Evolutionary conservation across 805 yeast species (phyloP).

Genomic region (Kodamaea leandrae): DNA sequence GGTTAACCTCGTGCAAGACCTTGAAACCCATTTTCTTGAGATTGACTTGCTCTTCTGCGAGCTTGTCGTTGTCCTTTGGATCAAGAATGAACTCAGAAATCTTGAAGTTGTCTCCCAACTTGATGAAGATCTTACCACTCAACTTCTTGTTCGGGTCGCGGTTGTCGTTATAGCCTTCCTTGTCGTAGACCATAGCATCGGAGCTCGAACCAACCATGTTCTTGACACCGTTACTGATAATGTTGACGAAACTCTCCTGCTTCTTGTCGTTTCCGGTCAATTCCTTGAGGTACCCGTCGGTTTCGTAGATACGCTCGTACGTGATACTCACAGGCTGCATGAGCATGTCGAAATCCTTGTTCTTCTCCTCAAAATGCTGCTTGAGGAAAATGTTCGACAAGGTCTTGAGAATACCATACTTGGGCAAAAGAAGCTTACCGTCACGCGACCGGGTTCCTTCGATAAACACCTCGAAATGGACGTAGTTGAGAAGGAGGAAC

Average conservation of each 20-base stretch:
- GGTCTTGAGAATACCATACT: slow-evolving; percentile 57
- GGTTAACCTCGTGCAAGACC: slow-evolving; percentile 51
- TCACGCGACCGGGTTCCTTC: slow-evolving; percentile 68
- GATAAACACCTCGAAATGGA: slow-evolving; percentile 56
- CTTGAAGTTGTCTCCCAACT: slow-evolving; percentile 32
- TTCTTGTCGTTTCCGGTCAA: slow-evolving; percentile 56
- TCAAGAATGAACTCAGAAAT: slow-evolving; percentile 24
- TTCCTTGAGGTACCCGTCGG: slow-evolving; percentile 53
- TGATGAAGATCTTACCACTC: slow-evolving; percentile 37
- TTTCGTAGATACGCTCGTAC: slow-evolving; percentile 59
- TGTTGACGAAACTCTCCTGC: slow-evolving; percentile 46
- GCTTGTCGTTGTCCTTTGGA: slow-evolving; percentile 4
- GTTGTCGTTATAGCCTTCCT: slow-evolving; percentile 31
- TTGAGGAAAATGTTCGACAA: slow-evolving; percentile 45
- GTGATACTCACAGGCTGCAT: slow-evolving; percentile 57
- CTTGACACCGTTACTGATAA: slow-evolving; percentile 34
- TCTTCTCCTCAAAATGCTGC: slow-evolving; percentile 26
- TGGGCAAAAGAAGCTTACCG: slow-evolving; percentile 62
- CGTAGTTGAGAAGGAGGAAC: slow-evolving; percentile 46
- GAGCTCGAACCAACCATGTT: slow-evolving; percentile 22
- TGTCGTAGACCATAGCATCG: slow-evolving; percentile 10
- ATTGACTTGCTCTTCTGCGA: slow-evolving; percentile 20
- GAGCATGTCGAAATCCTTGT: slow-evolving; percentile 28
- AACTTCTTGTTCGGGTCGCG: slow-evolving; percentile 19
- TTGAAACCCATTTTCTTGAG: slow-evolving; percentile 54